These are phyloP conservation scores for Daedaleopsis nitida DNA, from an alignment of 768 basidiomycete genomes.

Conservation along the genomic window DNA sequence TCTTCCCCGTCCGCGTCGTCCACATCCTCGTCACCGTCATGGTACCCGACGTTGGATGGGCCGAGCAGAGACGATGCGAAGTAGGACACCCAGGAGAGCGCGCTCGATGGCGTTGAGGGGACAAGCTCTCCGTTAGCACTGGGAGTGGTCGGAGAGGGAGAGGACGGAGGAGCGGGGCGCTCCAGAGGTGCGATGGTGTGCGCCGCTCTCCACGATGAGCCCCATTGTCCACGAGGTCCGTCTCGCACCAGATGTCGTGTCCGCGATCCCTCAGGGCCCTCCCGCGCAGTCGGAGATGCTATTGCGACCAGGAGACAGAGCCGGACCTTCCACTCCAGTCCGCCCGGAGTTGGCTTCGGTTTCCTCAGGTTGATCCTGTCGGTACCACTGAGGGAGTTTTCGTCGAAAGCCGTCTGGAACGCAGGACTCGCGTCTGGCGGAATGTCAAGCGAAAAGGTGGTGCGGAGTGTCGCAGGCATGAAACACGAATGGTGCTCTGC, in stretches of 20 bases:
- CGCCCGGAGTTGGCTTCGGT: conserved; percentile 49
- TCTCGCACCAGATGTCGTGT: conserved; percentile 57
- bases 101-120: conserved; percentile 11
- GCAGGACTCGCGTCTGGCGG: conserved; percentile 90
- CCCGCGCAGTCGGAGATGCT: conserved; percentile 47
- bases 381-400: conserved; percentile 41
- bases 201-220: conserved; percentile 63
- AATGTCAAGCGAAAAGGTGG: conserved; percentile 89
- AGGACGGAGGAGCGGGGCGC: conserved; percentile 35
- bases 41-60: conserved; percentile 49
- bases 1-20: conserved; percentile 33
- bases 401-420: conserved; percentile 54
- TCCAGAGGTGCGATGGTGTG: conserved; percentile 62
- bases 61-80: conserved; percentile 43
- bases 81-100: conserved; percentile 45
- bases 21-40: conserved; percentile 56
- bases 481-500: conserved; percentile 86
- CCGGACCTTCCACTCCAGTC: conserved; percentile 88
- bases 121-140: conserved; percentile 19
- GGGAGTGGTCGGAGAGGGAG: conserved; percentile 21
- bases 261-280: conserved; percentile 52
- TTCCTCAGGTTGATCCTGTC: conserved; percentile 23
- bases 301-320: conserved; percentile 84
- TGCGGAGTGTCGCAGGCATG: conserved; percentile 68
- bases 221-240: conserved; percentile 71